Conservation (phyloP, 2,329 filamentous ascomycete species). For the Beauveria sp. region DNA sequence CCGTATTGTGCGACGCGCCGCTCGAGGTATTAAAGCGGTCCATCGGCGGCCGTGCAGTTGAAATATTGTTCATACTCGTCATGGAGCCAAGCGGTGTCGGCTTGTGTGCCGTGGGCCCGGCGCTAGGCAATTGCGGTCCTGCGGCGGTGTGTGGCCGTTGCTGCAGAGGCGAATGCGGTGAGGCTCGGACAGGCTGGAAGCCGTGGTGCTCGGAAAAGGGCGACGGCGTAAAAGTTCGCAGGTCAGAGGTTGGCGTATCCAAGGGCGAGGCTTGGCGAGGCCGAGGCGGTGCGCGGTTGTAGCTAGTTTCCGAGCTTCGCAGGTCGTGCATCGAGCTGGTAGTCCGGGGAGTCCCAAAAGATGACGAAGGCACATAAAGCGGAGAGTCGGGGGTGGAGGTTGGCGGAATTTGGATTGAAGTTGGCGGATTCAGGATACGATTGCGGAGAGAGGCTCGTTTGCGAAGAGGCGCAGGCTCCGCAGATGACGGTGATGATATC, state of each 20-base stretch:
- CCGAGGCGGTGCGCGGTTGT: neutral
- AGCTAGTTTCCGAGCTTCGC: constrained; percentile 2
- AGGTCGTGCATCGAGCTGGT: constrained; percentile 6
- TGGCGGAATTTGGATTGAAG: constrained; percentile 47
- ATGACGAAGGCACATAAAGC: constrained; percentile 23
- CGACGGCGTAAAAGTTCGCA: constrained; percentile 36
- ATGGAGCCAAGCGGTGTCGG: constrained; percentile 46
- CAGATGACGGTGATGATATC: constrained; percentile 16
- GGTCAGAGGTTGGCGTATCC: constrained; percentile 29
- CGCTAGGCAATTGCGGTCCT: constrained; percentile 20
- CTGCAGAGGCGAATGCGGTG: constrained; percentile 56
- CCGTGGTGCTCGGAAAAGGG: constrained; percentile 48
- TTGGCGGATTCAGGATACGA: constrained; percentile 42
- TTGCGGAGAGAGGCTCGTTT: constrained; percentile 44
- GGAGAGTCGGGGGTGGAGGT: constrained; percentile 17
- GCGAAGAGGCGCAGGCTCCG: constrained; percentile 19
- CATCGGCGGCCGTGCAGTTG: constrained; percentile 35
- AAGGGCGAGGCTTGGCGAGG: neutral
- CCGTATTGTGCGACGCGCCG: constrained; percentile 22
- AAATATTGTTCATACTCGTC: constrained; percentile 51
- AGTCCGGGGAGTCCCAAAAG: constrained; percentile 24
- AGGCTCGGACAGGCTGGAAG: constrained; percentile 55
- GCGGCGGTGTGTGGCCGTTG: constrained; percentile 48
- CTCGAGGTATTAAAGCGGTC: constrained; percentile 23
- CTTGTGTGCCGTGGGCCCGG: constrained; percentile 38